phyloP scores from a whole-genome alignment of 345 rosid genomes.

The Eutrema yunnanense region DNA sequence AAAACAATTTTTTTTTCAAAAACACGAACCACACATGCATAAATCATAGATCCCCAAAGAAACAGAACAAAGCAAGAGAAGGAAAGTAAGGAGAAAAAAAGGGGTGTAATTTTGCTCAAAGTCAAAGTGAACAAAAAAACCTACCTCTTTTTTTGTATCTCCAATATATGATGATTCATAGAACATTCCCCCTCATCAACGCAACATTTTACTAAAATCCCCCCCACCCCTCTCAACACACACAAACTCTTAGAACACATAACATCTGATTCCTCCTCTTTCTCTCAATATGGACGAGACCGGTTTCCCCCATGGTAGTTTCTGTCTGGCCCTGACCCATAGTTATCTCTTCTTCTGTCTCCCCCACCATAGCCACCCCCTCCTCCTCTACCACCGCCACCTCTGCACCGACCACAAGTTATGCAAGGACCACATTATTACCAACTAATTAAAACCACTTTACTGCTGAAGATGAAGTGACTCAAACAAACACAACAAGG shows the following conservation, averaged over 20 bases:
- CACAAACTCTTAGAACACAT: conserved; percentile 25
- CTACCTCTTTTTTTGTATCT: conserved; percentile 31
- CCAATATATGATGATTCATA: conserved; percentile 19
- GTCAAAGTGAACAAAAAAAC: conserved; percentile 25
- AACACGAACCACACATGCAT: neutral
- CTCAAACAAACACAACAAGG: conserved; percentile 6
- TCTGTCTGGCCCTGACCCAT: conserved; percentile 88
- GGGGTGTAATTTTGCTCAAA: conserved; percentile 2
- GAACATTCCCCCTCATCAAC: conserved; percentile 7
- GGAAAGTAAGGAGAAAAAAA: neutral
- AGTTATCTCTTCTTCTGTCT: conserved; percentile 75
- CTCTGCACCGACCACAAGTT: conserved; percentile 36
- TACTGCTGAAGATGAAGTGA: neutral
- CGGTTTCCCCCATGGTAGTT: conserved; percentile 84
- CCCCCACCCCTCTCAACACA: neutral
- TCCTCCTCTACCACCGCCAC: conserved; percentile 45
- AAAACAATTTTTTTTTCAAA: conserved; percentile 8
- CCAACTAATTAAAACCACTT: neutral
- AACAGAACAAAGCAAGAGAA: conserved; percentile 6
- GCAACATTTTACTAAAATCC: conserved; percentile 24
- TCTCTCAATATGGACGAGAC: conserved; percentile 76
- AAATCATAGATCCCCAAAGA: conserved; percentile 11
- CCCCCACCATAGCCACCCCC: conserved; percentile 74
- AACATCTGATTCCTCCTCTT: conserved; percentile 17
- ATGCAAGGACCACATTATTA: conserved; percentile 5